These are phyloP conservation scores for Phytophthora podocarpi DNA, from an alignment of 352 stramenopile genomes.

Conservation along the genomic window DNA sequence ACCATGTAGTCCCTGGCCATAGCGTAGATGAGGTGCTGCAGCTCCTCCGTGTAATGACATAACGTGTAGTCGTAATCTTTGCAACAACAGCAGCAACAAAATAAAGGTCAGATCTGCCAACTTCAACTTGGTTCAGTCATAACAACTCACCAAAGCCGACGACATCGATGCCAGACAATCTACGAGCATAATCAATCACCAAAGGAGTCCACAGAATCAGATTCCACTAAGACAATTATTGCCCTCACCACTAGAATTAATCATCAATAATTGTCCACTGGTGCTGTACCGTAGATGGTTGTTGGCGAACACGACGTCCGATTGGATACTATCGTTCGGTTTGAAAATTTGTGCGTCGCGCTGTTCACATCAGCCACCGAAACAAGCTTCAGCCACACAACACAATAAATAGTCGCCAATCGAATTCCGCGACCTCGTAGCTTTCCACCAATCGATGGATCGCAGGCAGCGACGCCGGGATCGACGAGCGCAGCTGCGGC, in stretches of 20 bases:
- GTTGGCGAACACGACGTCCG: slow-evolving; percentile 76
- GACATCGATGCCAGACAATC: slow-evolving; percentile 70
- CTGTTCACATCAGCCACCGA: slow-evolving; percentile 18
- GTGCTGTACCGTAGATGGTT: slow-evolving; percentile 75
- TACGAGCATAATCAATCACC: too few relatives aligned
- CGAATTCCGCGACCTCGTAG: slow-evolving; percentile 41
- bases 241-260: background rate
- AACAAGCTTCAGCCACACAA: background rate
- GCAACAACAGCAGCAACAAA: too few relatives aligned
- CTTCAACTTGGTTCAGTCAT: background rate
- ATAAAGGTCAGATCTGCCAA: background rate
- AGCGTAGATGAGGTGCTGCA: slow-evolving; percentile 93
- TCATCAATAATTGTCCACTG: slow-evolving; percentile 4
- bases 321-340: slow-evolving; percentile 43
- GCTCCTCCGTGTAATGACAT: slow-evolving; percentile 91
- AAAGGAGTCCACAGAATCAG: too few relatives aligned
- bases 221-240: slow-evolving; percentile 1
- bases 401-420: background rate
- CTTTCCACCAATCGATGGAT: slow-evolving; percentile 52
- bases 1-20: slow-evolving; percentile 92
- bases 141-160: slow-evolving; percentile 61
- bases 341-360: slow-evolving; percentile 46
- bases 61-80: slow-evolving; percentile 96
- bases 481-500: slow-evolving; percentile 52
- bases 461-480: slow-evolving; percentile 42